Conservation (phyloP, 208 protist species). For the Wallacemonas sp. region DNA sequence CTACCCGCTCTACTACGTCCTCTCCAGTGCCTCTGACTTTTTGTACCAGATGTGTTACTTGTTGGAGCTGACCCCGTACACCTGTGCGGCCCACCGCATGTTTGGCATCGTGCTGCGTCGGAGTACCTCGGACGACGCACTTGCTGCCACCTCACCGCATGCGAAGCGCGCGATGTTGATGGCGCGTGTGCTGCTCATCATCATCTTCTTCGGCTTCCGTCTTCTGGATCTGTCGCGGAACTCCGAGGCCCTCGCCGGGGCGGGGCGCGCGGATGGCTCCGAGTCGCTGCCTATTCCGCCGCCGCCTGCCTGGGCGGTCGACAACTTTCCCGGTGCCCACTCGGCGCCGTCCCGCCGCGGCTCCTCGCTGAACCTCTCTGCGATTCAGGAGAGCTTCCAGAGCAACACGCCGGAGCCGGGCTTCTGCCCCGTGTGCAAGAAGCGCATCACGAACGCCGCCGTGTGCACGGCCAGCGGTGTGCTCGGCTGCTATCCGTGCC, state of each 20-base stretch:
- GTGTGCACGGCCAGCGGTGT: conserved; percentile 69
- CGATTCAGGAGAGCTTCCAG: conserved; percentile 8
- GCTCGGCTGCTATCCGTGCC: conserved; percentile 84
- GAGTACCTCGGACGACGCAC: conserved; percentile 39
- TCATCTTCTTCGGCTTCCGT: conserved; percentile 68
- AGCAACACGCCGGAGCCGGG: conserved; percentile 37
- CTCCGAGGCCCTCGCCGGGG: conserved; percentile 19
- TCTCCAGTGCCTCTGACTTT: conserved; percentile 35
- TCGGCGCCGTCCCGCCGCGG: not conserved
- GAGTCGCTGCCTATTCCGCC: conserved; percentile 62
- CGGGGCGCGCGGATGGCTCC: not conserved
- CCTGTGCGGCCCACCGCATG: conserved; percentile 49
- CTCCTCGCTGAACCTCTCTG: conserved; percentile 1
- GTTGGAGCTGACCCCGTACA: conserved; percentile 73
- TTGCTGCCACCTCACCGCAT: conserved; percentile 31
- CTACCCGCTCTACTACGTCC: conserved; percentile 60
- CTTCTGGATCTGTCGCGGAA: conserved; percentile 57
- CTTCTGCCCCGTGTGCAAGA: conserved; percentile 66
- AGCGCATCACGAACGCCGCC: conserved; percentile 61
- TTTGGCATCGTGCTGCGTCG: conserved; percentile 62
- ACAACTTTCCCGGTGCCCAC: conserved; percentile 25
- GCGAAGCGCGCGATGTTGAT: conserved; percentile 52
- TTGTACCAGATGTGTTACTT: conserved; percentile 64
- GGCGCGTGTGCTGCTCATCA: conserved; percentile 60
- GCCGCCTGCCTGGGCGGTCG: conserved; percentile 62